These are phyloP conservation scores for Lentithecium fluviatile DNA, from an alignment of 495 filamentous ascomycete genomes.

Conservation along the genomic window DNA sequence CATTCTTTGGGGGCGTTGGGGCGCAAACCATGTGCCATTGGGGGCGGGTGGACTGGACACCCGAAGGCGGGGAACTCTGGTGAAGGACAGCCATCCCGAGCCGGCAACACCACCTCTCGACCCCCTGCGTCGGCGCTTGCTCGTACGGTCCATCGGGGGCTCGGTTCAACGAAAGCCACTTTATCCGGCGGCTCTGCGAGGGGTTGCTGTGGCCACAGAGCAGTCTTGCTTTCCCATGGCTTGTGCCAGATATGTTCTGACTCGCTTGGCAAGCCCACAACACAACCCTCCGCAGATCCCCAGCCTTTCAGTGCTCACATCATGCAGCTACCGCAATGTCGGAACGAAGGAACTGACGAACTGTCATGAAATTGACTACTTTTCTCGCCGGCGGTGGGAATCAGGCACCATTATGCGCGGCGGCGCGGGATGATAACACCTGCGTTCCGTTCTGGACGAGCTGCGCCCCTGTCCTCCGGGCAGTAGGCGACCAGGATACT, in stretches of 20 bases:
- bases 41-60: conserved; percentile 18
- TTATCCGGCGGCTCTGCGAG: conserved; percentile 26
- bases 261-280: conserved; percentile 8
- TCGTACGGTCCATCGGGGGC: neutral
- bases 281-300: conserved; percentile 6
- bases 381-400: conserved; percentile 16
- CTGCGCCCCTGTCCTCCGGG: neutral
- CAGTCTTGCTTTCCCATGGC: conserved; percentile 16
- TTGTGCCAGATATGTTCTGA: neutral
- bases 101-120: conserved; percentile 6
- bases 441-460: neutral
- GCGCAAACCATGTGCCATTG: conserved; percentile 8
- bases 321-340: conserved; percentile 19
- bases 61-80: conserved; percentile 9
- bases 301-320: conserved; percentile 15
- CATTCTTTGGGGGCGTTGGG: conserved; percentile 1
- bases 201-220: neutral
- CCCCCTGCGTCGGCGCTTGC: conserved; percentile 18
- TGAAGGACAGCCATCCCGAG: conserved; percentile 13
- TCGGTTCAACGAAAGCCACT: neutral
- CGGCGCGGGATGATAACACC: conserved; percentile 28
- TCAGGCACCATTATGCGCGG: conserved; percentile 12
- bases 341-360: neutral
- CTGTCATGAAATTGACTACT: conserved; percentile 31
- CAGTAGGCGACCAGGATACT: neutral